phyloP scores from a whole-genome alignment of 2,329 filamentous ascomycete species.

The Paraconiothyrium brasiliense region DNA sequence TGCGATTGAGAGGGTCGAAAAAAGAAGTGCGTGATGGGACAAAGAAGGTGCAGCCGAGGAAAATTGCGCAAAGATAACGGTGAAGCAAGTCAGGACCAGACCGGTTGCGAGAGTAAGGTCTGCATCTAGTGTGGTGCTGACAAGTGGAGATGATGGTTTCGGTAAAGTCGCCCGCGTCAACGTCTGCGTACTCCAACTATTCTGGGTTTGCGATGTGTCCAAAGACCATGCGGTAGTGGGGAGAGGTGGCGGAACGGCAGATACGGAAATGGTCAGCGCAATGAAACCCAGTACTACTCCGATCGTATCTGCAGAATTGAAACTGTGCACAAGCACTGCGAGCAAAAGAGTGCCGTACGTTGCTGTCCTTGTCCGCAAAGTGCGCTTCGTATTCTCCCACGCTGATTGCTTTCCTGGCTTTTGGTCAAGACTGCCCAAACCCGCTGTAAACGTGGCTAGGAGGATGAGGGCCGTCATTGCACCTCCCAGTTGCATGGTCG shows the following conservation, averaged over 20 bases:
- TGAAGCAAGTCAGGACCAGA: slow-evolving; percentile 46
- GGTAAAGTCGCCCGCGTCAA: slow-evolving; percentile 38
- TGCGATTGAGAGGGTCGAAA: slow-evolving; percentile 53
- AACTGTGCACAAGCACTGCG: slow-evolving; percentile 43
- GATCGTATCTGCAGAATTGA: slow-evolving; percentile 29
- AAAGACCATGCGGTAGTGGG: slow-evolving; percentile 46
- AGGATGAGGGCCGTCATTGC: slow-evolving; percentile 63
- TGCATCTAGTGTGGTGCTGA: slow-evolving; percentile 50
- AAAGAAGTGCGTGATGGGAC: slow-evolving; percentile 45
- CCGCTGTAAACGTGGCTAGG: slow-evolving; percentile 58
- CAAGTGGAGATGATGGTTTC: slow-evolving; percentile 46
- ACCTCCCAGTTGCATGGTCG: slow-evolving; percentile 64
- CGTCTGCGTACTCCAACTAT: slow-evolving; percentile 33
- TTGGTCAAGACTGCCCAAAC: slow-evolving; percentile 49
- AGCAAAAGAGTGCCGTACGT: slow-evolving; percentile 50
- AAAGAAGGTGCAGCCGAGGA: slow-evolving; percentile 45
- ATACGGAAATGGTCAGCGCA: slow-evolving; percentile 56
- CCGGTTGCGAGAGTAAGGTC: slow-evolving; percentile 56
- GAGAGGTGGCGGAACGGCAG: slow-evolving; percentile 61
- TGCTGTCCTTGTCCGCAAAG: slow-evolving; percentile 46
- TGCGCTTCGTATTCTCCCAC: slow-evolving; percentile 45
- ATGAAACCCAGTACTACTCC: slow-evolving; percentile 57
- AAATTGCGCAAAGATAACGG: slow-evolving; percentile 47
- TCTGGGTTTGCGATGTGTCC: slow-evolving; percentile 34
- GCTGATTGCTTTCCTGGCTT: slow-evolving; percentile 44